These are phyloP conservation scores for Scleroderma citrinum DNA, from an alignment of 768 basidiomycete species.

Conservation along the genomic window DNA sequence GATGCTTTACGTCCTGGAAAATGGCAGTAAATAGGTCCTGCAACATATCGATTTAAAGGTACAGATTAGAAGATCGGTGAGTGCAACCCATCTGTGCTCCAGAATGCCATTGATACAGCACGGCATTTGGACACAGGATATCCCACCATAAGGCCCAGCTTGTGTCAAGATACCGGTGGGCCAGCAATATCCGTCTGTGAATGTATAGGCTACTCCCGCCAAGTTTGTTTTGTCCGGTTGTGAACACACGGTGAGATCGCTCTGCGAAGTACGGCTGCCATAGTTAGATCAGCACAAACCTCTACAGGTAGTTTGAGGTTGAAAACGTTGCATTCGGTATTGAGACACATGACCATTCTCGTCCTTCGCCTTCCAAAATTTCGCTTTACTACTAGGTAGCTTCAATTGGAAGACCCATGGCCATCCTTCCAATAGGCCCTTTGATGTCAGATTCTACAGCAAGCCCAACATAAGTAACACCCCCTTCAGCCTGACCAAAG, in stretches of 20 bases:
- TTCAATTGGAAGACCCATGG: conserved; percentile 38
- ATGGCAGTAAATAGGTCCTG: conserved; percentile 31
- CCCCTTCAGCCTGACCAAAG: conserved; percentile 48
- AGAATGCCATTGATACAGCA: conserved; percentile 25
- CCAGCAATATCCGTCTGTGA: too few species aligned
- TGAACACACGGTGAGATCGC: too few species aligned
- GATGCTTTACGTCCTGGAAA: too few species aligned
- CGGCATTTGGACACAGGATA: conserved; percentile 25
- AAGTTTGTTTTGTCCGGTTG: too few species aligned
- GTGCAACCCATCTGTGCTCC: conserved; percentile 22
- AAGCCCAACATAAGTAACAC: conserved; percentile 33
- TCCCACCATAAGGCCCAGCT: conserved; percentile 9
- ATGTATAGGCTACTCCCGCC: too few species aligned
- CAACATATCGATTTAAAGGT: conserved; percentile 33
- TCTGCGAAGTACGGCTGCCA: too few species aligned
- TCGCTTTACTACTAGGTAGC: background rate
- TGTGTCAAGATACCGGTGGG: conserved; percentile 32
- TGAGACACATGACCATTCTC: too few species aligned
- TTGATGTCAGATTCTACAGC: conserved; percentile 36
- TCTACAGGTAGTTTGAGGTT: too few species aligned
- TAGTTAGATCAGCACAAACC: too few species aligned
- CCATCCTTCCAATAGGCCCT: conserved; percentile 28
- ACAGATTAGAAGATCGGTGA: conserved; percentile 21
- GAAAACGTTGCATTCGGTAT: too few species aligned
- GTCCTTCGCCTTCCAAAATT: too few species aligned